Evolutionary conservation across 345 rosid genomes (phyloP).

Genomic region (Populus davidiana): DNA sequence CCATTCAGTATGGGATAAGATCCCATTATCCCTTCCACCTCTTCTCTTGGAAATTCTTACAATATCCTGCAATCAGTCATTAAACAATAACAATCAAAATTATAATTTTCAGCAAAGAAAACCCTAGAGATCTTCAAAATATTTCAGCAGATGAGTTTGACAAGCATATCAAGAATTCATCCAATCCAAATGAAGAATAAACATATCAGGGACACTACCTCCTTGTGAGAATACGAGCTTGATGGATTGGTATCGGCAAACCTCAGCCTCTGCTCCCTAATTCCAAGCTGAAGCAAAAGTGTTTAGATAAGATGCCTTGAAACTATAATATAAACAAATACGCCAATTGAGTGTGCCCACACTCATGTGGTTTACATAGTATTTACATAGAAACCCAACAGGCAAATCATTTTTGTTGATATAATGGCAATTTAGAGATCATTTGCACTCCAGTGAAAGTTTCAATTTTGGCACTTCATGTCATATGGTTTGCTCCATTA

Average conservation of each 20-base stretch:
- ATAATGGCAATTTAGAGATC: not conserved
- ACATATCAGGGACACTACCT: constrained; percentile 42
- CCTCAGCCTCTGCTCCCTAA: constrained; percentile 73
- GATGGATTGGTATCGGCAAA: constrained; percentile 69
- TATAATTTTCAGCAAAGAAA: not conserved
- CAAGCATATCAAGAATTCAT: constrained; percentile 1
- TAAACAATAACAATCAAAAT: constrained; percentile 10
- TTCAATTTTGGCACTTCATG: not conserved
- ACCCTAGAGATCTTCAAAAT: not conserved
- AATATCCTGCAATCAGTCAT: constrained; percentile 54
- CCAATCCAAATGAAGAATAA: not conserved
- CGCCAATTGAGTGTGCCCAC: not conserved
- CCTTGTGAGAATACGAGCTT: constrained; percentile 79
- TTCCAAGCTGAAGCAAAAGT: constrained; percentile 56
- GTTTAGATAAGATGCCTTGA: constrained; percentile 10
- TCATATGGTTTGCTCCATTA: not conserved
- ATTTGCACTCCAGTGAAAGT: not conserved
- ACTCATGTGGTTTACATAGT: not conserved
- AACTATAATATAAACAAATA: not conserved
- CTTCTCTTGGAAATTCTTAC: constrained; percentile 73
- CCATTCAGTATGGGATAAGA: constrained; percentile 76
- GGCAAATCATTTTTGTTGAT: not conserved
- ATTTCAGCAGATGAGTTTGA: constrained; percentile 5
- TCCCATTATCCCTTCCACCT: constrained; percentile 72
- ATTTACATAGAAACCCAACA: not conserved